Conservation (phyloP, 192 early-diverging fungal species). For the Coemansia sp. region DNA sequence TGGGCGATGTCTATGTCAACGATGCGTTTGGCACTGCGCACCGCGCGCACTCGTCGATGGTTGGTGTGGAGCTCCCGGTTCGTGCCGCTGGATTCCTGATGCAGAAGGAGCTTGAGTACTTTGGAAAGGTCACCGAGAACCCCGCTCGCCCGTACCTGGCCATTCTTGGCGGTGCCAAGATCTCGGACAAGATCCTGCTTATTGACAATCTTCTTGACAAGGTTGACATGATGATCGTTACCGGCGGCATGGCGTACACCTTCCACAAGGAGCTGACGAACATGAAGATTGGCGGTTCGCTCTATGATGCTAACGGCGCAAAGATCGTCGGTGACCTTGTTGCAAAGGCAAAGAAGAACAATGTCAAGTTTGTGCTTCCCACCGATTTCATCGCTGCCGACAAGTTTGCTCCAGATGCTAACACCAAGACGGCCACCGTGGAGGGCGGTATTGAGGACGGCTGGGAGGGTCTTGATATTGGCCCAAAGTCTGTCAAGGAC, state of each 20-base stretch:
- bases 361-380: conserved; percentile 88
- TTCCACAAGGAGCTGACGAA: conserved; percentile 89
- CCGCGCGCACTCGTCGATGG: conserved; percentile 97
- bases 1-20: conserved; percentile 97
- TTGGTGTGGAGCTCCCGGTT: conserved; percentile 87
- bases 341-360: conserved; percentile 87
- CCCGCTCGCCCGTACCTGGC: conserved; percentile 93
- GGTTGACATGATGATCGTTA: conserved; percentile 80
- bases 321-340: conserved; percentile 79
- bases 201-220: conserved; percentile 98
- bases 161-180: conserved; percentile 97
- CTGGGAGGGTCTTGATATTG: conserved; percentile 94
- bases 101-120: conserved; percentile 99
- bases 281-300: conserved; percentile 89
- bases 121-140: conserved; percentile 93
- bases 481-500: conserved; percentile 72
- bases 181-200: conserved; percentile 98
- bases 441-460: conserved; percentile 81
- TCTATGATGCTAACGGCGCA: conserved; percentile 87
- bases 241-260: conserved; percentile 98
- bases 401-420: conserved; percentile 80
- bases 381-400: conserved; percentile 88
- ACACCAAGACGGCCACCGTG: conserved; percentile 83
- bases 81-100: conserved; percentile 96
- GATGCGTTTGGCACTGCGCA: conserved; percentile 99